A percentile compares a stretch with the other conserved stretches of the same genome.
Evolutionary conservation across 2,329 filamentous ascomycete genomes (phyloP).

Genomic region (Claviceps purpurea): DNA sequence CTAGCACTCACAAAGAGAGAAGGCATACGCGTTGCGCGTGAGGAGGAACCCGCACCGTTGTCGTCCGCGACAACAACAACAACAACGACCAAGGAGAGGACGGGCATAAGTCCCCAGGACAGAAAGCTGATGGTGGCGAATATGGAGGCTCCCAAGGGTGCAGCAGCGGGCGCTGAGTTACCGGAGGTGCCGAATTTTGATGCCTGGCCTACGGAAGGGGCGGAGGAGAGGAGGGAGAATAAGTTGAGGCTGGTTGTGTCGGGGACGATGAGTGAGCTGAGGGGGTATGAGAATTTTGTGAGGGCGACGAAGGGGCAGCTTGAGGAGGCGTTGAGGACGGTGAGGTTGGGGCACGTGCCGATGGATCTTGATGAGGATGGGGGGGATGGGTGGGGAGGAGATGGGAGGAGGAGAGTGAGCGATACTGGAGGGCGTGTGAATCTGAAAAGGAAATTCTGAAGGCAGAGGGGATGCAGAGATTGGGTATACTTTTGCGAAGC

Average conservation of each 20-base stretch:
- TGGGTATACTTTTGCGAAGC: neutral
- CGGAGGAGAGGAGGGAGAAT: conserved; percentile 13
- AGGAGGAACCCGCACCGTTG: neutral
- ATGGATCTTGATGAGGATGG: neutral
- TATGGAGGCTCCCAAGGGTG: conserved; percentile 13
- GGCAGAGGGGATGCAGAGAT: neutral
- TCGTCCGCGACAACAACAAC: neutral
- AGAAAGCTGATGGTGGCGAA: conserved; percentile 16
- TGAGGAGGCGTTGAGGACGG: conserved; percentile 13
- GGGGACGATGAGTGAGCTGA: conserved; percentile 10
- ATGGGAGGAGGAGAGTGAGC: neutral
- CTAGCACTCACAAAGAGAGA: conserved; percentile 17
- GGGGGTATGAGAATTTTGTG: conserved; percentile 14
- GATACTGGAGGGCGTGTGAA: neutral
- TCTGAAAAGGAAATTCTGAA: neutral
- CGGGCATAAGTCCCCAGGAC: neutral
- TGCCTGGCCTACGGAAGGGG: neutral
- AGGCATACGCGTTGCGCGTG: conserved; percentile 13
- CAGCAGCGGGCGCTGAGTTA: neutral
- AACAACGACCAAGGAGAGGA: neutral
- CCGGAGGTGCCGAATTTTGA: neutral
- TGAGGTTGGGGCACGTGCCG: conserved; percentile 6
- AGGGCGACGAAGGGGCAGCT: conserved; percentile 5
- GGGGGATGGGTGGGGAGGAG: neutral
- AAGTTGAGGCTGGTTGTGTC: conserved; percentile 11